These are phyloP conservation scores for Cinnamomum chago DNA, from an alignment of 164 flowering plant species.

Conservation along the genomic window DNA sequence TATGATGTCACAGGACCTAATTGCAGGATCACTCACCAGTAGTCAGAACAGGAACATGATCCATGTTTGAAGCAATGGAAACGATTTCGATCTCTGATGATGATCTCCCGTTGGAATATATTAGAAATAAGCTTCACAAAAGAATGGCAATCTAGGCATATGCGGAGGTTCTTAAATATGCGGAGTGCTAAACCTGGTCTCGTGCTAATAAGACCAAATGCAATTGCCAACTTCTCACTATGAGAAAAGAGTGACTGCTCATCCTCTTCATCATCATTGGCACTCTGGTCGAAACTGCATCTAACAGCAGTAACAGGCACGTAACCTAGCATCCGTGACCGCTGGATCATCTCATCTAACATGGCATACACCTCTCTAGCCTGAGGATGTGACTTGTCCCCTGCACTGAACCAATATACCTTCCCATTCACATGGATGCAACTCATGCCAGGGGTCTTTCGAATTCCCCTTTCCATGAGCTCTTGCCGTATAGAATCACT, in stretches of 20 bases:
- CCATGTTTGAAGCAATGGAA: constrained; percentile 59
- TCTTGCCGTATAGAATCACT: constrained; percentile 36
- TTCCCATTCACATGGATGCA: constrained; percentile 44
- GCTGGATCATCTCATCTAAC: constrained; percentile 45
- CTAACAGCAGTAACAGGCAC: constrained; percentile 35
- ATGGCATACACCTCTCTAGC: constrained; percentile 32
- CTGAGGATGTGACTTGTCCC: constrained; percentile 54
- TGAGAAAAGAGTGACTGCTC: constrained; percentile 52
- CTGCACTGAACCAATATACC: constrained; percentile 52
- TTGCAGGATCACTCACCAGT: constrained; percentile 31
- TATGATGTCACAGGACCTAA: too few relatives aligned
- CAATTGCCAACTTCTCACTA: constrained; percentile 61
- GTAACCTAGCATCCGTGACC: constrained; percentile 42
- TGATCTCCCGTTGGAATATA: constrained; percentile 40
- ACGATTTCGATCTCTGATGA: constrained; percentile 51
- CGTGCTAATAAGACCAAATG: constrained; percentile 53
- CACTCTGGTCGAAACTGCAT: constrained; percentile 21
- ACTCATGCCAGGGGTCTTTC: constrained; percentile 64
- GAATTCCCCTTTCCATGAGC: constrained; percentile 36
- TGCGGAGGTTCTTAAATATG: constrained; percentile 56
- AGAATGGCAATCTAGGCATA: constrained; percentile 63
- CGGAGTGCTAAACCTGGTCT: constrained; percentile 34
- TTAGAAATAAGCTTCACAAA: constrained; percentile 46
- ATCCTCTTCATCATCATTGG: constrained; percentile 36
- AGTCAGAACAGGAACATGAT: constrained; percentile 57